Evolutionary conservation across 306 rosid genomes (phyloP).

Genomic region (Cyamopsis tetragonoloba): DNA sequence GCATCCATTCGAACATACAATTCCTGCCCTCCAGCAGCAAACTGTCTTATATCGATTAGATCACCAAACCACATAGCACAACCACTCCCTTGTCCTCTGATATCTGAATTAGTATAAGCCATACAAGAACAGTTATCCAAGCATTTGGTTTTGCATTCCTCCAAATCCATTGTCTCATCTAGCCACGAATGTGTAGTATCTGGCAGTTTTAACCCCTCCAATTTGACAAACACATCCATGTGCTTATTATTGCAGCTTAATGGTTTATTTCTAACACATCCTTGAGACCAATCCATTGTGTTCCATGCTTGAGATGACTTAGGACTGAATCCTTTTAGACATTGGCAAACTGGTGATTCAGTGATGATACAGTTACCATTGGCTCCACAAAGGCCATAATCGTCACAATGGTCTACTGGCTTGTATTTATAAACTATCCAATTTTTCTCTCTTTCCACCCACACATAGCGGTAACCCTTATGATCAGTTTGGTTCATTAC

Average conservation of each 20-base stretch:
- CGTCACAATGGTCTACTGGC: not conserved
- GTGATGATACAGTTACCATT: not conserved
- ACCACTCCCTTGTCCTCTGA: slow-evolving; percentile 12
- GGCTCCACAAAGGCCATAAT: not conserved
- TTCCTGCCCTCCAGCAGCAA: not conserved
- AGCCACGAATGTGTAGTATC: slow-evolving; percentile 44
- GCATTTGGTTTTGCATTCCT: slow-evolving; percentile 47
- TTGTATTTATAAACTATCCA: not conserved
- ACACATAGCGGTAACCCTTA: rapidly evolving
- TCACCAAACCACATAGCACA: slow-evolving; percentile 15
- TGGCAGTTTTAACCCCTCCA: slow-evolving; percentile 35
- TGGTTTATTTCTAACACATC: slow-evolving; percentile 21
- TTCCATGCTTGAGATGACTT: not conserved
- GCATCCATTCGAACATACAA: not conserved
- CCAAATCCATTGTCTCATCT: slow-evolving; percentile 27
- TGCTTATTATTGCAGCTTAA: slow-evolving; percentile 12
- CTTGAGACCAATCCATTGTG: not conserved
- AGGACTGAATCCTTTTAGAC: slow-evolving; percentile 3
- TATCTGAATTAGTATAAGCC: slow-evolving; percentile 18
- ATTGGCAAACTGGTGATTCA: not conserved
- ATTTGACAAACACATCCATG: slow-evolving; percentile 22
- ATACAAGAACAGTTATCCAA: slow-evolving; percentile 45
- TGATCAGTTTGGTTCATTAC: not conserved
- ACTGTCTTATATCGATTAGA: not conserved
- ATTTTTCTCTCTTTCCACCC: rapidly evolving